Percentiles rank a stretch among this genome's conserved stretches.
Evolutionary conservation across 306 rosid genomes (phyloP).

Genomic region (Cajanus cajan): DNA sequence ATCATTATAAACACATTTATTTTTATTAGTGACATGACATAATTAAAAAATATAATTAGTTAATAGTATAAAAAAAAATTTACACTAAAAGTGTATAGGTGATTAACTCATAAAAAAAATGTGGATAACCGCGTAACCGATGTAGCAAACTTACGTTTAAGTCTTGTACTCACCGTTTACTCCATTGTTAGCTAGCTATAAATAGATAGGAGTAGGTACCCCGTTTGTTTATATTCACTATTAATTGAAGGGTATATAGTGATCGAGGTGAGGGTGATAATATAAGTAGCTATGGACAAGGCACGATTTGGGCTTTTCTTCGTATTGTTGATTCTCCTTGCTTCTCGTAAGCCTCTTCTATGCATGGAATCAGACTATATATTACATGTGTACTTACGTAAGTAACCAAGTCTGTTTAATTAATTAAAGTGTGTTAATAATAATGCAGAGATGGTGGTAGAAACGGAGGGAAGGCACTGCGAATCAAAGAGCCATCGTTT

Average conservation of each 20-base stretch:
- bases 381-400: no score
- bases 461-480: constrained; percentile 51
- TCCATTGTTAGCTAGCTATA: constrained; percentile 23
- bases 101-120: no score
- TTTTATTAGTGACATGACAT: no score
- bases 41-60: no score
- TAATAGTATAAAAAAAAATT: no score
- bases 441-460: constrained; percentile 41
- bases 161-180: no score
- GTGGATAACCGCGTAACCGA: no score
- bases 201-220: background rate
- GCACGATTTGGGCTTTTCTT: constrained; percentile 39
- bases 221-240: background rate
- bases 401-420: background rate
- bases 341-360: constrained; percentile 43
- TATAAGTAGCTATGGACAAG: constrained; percentile 34
- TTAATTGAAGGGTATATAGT: background rate
- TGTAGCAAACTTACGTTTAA: no score
- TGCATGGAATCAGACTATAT: background rate
- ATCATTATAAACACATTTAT: no score
- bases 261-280: background rate
- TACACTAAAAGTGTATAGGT: no score
- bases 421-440: background rate
- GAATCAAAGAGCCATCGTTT: constrained; percentile 49
- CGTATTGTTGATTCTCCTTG: constrained; percentile 38